Conservation (phyloP, 495 filamentous ascomycete genomes). For the Aspergillus wentii region DNA sequence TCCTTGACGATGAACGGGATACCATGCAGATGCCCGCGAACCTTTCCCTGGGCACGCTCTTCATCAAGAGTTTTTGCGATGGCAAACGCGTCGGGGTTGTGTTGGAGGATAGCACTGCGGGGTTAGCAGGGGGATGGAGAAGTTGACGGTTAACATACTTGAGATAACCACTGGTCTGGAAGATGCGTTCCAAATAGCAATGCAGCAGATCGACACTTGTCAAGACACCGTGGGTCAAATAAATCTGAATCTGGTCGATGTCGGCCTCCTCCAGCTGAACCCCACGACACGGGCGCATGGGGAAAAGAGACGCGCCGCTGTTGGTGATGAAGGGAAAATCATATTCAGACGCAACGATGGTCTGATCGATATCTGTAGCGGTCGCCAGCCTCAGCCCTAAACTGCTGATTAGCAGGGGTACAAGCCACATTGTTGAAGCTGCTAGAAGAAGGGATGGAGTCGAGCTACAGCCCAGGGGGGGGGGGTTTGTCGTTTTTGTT, state of each 20-base stretch:
- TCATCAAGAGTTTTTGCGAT: conserved; percentile 56
- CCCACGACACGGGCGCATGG: conserved; percentile 58
- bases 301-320: conserved; percentile 35
- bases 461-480: too few species aligned
- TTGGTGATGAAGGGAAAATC: conserved; percentile 36
- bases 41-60: conserved; percentile 49
- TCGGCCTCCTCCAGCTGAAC: conserved; percentile 60
- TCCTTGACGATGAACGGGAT: conserved; percentile 74
- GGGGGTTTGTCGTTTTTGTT: too few species aligned
- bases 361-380: not conserved
- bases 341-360: conserved; percentile 19
- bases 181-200: conserved; percentile 50
- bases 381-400: too few species aligned
- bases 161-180: conserved; percentile 53
- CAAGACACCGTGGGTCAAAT: conserved; percentile 34
- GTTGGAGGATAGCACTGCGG: conserved; percentile 48
- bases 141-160: conserved; percentile 39
- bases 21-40: conserved; percentile 61
- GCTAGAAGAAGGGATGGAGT: too few species aligned
- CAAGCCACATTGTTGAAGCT: too few species aligned
- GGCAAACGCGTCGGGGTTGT: conserved; percentile 56
- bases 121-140: not conserved
- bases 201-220: conserved; percentile 43
- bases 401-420: too few species aligned
- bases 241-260: conserved; percentile 49